These are phyloP conservation scores for Aspergillus tanneri DNA, from an alignment of 2,329 filamentous ascomycete genomes.

Conservation along the genomic window DNA sequence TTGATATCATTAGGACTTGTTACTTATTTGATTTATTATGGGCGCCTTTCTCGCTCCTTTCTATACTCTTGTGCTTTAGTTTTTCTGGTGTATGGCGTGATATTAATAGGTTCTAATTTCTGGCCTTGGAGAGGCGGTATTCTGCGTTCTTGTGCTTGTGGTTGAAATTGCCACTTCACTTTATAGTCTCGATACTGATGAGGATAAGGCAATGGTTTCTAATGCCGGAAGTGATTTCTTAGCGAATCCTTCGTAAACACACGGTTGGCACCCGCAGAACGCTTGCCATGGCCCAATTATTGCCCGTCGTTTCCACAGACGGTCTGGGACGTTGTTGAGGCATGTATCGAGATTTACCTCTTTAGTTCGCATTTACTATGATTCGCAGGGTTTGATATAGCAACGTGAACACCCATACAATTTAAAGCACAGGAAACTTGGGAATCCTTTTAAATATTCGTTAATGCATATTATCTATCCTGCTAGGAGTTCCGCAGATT, in stretches of 20 bases:
- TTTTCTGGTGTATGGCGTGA: constrained; percentile 23
- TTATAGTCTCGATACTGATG: background rate
- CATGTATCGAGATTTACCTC: no score
- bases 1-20: background rate
- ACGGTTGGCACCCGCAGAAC: no score
- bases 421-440: no score
- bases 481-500: no score
- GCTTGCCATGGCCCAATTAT: no score
- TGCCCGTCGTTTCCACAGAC: no score
- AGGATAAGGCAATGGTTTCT: background rate
- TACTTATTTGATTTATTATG: background rate
- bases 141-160: constrained; percentile 16
- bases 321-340: no score
- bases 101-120: constrained; percentile 15
- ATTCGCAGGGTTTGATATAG: no score
- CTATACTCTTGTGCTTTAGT: constrained; percentile 7
- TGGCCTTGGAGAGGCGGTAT: constrained; percentile 21
- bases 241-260: background rate
- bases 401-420: no score
- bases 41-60: background rate
- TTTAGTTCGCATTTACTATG: no score
- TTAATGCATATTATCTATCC: no score
- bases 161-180: constrained; percentile 6
- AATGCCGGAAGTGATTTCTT: background rate
- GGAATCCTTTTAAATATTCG: no score